A percentile compares a stretch with the other conserved stretches of the same genome.
Conservation (phyloP, 371 early-diverging fungal species). For the Apophysomyces sp. region DNA sequence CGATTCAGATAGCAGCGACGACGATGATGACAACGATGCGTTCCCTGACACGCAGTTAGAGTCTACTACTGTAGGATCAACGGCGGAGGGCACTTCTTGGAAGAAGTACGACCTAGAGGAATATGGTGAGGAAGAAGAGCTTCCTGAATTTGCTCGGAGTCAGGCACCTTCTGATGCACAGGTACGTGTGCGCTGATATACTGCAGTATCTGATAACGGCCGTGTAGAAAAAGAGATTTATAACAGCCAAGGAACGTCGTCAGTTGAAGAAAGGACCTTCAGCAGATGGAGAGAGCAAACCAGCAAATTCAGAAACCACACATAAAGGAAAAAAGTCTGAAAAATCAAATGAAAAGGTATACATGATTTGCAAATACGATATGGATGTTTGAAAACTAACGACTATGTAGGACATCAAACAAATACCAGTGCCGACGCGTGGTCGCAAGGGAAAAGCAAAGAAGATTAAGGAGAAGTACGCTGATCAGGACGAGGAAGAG, state of each 20-base stretch:
- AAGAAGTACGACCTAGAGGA: conserved; percentile 76
- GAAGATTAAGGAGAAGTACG: conserved; percentile 91
- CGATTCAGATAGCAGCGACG: conserved; percentile 31
- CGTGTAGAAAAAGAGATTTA: conserved; percentile 41
- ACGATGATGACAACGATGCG: conserved; percentile 41
- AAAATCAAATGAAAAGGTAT: conserved; percentile 13
- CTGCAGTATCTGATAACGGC: not conserved
- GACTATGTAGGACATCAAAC: not conserved
- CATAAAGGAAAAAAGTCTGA: conserved; percentile 8
- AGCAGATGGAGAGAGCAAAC: conserved; percentile 15
- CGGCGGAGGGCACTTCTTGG: conserved; percentile 16
- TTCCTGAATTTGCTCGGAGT: conserved; percentile 14
- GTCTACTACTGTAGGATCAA: conserved; percentile 9
- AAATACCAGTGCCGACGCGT: conserved; percentile 54
- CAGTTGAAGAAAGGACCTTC: conserved; percentile 62
- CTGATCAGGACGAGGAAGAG: conserved; percentile 94
- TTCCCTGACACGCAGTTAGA: conserved; percentile 65
- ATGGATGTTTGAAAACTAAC: not conserved
- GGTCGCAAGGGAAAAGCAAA: conserved; percentile 88
- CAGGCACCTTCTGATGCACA: conserved; percentile 4
- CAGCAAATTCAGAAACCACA: not conserved
- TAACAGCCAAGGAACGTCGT: conserved; percentile 79
- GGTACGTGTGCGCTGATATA: not conserved
- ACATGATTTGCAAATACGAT: conserved; percentile 6
- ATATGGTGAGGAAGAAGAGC: conserved; percentile 59